Conservation (phyloP, 2,329 filamentous ascomycete genomes). For the Mycosphaerella arachidis region DNA sequence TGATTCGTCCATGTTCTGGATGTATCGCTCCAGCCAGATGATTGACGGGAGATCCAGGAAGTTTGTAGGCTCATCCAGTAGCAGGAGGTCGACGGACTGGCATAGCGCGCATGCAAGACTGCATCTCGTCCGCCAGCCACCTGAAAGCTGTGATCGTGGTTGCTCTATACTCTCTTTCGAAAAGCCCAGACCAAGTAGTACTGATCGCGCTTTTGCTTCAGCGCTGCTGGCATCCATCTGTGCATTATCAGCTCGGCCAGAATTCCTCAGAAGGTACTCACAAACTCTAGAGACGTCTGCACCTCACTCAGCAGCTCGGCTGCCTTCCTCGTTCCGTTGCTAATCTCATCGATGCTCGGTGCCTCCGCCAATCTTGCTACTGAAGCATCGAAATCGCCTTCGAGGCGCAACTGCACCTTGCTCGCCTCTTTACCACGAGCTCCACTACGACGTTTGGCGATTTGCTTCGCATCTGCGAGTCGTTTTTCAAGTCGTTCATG, state of each 20-base stretch:
- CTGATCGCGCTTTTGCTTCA: constrained; percentile 61
- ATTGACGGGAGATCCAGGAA: constrained; percentile 79
- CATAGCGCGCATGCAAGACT: constrained; percentile 55
- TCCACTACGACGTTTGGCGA: constrained; percentile 69
- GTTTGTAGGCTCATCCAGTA: constrained; percentile 84
- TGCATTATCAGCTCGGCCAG: constrained; percentile 1
- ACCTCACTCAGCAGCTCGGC: constrained; percentile 65
- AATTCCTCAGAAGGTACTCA: constrained; percentile 26
- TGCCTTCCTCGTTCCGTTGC: constrained; percentile 64
- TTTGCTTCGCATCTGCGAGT: constrained; percentile 39
- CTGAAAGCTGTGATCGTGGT: constrained; percentile 63
- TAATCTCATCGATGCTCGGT: constrained; percentile 52
- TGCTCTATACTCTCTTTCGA: constrained; percentile 57
- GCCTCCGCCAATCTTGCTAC: constrained; percentile 37
- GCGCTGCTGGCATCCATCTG: constrained; percentile 22
- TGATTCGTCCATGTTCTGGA: constrained; percentile 51
- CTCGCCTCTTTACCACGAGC: constrained; percentile 68
- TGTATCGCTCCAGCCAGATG: constrained; percentile 75
- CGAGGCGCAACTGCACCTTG: constrained; percentile 66
- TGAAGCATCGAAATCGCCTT: constrained; percentile 56
- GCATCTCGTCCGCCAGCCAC: constrained; percentile 51
- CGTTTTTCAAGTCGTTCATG: constrained; percentile 17
- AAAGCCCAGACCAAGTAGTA: constrained; percentile 69
- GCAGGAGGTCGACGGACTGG: constrained; percentile 69
- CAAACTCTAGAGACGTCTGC: constrained; percentile 62